A percentile compares a stretch with the other conserved stretches of the same genome.
phyloP scores from a whole-genome alignment of 2,329 filamentous ascomycete species.

The Cryphonectria parasitica region DNA sequence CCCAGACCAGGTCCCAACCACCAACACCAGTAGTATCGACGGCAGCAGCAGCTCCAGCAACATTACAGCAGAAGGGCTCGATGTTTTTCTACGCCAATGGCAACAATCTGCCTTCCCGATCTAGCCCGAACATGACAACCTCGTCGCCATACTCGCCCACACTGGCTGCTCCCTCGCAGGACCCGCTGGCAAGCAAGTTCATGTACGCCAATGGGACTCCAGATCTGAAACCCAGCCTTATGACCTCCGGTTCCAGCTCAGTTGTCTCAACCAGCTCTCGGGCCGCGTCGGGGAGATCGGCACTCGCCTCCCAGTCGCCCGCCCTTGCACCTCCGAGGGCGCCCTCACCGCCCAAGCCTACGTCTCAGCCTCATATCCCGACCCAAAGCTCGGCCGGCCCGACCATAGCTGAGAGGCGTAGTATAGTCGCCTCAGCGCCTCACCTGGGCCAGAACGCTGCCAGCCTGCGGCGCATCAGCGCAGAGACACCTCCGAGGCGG shows the following conservation, averaged over 20 bases:
- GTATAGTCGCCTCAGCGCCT: constrained; percentile 43
- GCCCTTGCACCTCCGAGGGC: constrained; percentile 46
- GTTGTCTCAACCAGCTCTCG: constrained; percentile 51
- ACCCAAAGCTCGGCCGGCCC: constrained; percentile 27
- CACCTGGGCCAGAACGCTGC: constrained; percentile 41
- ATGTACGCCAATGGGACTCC: constrained; percentile 73
- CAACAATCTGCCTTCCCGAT: constrained; percentile 42
- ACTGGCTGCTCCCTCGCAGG: constrained; percentile 41
- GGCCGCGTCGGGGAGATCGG: constrained; percentile 45
- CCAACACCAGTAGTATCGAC: constrained; percentile 16
- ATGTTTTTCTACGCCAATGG: constrained; percentile 64
- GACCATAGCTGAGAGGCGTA: constrained; percentile 35
- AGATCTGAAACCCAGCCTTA: constrained; percentile 47
- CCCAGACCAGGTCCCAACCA: constrained; percentile 46
- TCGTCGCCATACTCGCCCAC: constrained; percentile 40
- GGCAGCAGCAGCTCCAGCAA: constrained; percentile 24
- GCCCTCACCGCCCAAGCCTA: constrained; percentile 47
- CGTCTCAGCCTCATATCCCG: constrained; percentile 32
- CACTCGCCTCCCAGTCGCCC: constrained; percentile 37
- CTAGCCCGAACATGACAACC: constrained; percentile 19
- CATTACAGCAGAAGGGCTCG: constrained; percentile 39
- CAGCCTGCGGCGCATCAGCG: constrained; percentile 48
- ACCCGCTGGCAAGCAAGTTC: constrained; percentile 64
- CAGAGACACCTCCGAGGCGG: constrained; percentile 42
- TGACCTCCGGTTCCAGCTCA: constrained; percentile 48